Evolutionary conservation across 2,329 filamentous ascomycete genomes (phyloP), one percentile per base, ranked within the genome.

Genomic region (Pseudogymnoascus pannorum): DNA sequence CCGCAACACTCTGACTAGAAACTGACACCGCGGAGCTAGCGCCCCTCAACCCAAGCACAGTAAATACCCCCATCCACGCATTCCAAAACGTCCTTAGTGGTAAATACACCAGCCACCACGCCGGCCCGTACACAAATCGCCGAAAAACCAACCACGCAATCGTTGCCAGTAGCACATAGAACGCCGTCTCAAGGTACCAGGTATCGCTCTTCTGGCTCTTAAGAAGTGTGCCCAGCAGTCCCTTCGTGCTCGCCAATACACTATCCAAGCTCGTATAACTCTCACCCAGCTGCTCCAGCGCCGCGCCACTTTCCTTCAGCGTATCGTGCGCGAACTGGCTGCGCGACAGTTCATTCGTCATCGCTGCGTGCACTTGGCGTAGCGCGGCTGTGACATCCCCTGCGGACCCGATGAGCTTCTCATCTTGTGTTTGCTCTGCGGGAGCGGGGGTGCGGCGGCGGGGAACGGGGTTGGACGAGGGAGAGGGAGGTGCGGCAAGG

Each of bases 181-280:
- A 86, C 2, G 92, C 86, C 36, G 90, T 95, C 75, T 94, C 89
- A 33, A 99, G 82, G 72, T 99, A 99, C 94, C 94, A 99, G 2
- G 92, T 97, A 72, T 99, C 94, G 66, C 88, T 94, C 80, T 99
- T 99, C 72, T 95, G 91, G 65, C 90, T 94, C 64, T 85, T 85
- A 54, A 97, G 77, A 51, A 99, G 78, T 16, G 90, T 91, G 5
- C 85, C 85, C 6, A 97, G 83, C 16, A 99, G 78, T 61, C 86
- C 87, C 66, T 84, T 83, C 51, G 89, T 92, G 61, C 84, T 88
- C 2, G 83, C 80, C 36, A 99, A 80, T 71, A 97, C 81, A 11
- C 84, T 83, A 68, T 93, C 91, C 4, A 97, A 83, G 58, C 86
- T 85, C 18, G 81, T 85, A 75, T 99, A 99, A 36, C 85, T 88